phyloP scores from a whole-genome alignment of 768 basidiomycete genomes.

The Pleurotus tuoliensis region DNA sequence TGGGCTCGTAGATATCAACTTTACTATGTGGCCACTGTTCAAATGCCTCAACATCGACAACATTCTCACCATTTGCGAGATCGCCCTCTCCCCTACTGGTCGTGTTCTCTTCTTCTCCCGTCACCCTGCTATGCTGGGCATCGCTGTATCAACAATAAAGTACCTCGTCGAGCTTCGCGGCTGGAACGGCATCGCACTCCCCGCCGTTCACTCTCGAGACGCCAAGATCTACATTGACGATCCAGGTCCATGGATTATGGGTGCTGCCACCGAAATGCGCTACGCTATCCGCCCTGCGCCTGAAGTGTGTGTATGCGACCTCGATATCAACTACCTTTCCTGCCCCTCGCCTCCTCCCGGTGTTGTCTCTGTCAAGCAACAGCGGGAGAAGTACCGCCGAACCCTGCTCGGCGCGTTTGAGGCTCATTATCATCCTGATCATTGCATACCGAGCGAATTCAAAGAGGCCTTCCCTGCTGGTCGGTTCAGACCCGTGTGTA shows the following conservation, averaged over 20 bases:
- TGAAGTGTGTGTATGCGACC: conserved; percentile 85
- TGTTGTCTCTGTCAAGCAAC: conserved; percentile 71
- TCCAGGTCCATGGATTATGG: conserved; percentile 96
- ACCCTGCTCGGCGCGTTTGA: conserved; percentile 76
- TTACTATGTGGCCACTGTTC: conserved; percentile 97
- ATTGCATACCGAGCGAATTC: conserved; percentile 84
- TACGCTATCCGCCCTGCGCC: conserved; percentile 70
- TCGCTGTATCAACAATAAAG: conserved; percentile 86
- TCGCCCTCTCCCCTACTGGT: conserved; percentile 74
- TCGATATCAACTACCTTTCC: conserved; percentile 81
- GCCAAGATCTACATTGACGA: conserved; percentile 93
- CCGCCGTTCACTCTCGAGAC: conserved; percentile 83
- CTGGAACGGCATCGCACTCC: conserved; percentile 86
- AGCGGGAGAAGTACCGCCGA: conserved; percentile 77
- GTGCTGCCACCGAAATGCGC: conserved; percentile 79
- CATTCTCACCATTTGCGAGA: conserved; percentile 89
- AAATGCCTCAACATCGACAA: conserved; percentile 91
- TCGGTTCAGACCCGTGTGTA: conserved; percentile 86
- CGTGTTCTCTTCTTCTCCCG: conserved; percentile 83
- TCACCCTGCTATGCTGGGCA: conserved; percentile 89
- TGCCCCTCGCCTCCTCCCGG: conserved; percentile 78
- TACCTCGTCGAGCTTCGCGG: conserved; percentile 91
- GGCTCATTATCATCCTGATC: conserved; percentile 85
- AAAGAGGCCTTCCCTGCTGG: conserved; percentile 95
- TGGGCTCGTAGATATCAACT: conserved; percentile 90